These are phyloP conservation scores for Chrysoporthe austroafricana DNA, from an alignment of 2,329 filamentous ascomycete species.

Conservation along the genomic window DNA sequence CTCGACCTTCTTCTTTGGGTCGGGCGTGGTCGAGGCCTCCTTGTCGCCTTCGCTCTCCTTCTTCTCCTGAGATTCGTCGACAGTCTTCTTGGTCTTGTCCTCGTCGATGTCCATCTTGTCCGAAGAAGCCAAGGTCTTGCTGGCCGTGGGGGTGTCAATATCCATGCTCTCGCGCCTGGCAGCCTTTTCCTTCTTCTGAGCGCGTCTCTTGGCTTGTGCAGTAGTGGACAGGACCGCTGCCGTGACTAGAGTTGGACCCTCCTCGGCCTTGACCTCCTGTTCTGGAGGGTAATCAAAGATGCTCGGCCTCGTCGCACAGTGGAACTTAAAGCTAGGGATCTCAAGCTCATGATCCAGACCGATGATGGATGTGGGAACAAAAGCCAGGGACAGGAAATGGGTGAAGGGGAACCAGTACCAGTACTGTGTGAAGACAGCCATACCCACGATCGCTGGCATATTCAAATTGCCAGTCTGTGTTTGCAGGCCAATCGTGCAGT, in stretches of 20 bases:
- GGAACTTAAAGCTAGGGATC: slow-evolving; percentile 91
- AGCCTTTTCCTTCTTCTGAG: slow-evolving; percentile 90
- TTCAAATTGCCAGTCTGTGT: slow-evolving; percentile 98
- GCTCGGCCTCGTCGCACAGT: slow-evolving; percentile 91
- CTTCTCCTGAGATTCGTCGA: slow-evolving; percentile 62
- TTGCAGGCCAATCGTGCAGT: slow-evolving; percentile 97
- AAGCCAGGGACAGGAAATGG: slow-evolving; percentile 93
- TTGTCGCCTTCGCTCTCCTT: slow-evolving; percentile 63
- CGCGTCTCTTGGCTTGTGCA: slow-evolving; percentile 92
- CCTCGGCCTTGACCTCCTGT: slow-evolving; percentile 91
- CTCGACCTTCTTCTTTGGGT: slow-evolving; percentile 85
- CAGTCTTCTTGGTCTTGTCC: slow-evolving; percentile 57
- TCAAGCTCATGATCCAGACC: slow-evolving; percentile 92
- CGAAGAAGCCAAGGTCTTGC: slow-evolving; percentile 56
- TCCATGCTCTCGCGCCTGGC: slow-evolving; percentile 95
- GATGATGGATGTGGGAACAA: slow-evolving; percentile 96
- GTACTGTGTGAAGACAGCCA: slow-evolving; percentile 98
- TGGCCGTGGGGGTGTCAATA: slow-evolving; percentile 78
- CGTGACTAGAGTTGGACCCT: slow-evolving; percentile 90
- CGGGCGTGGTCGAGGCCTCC: slow-evolving; percentile 55
- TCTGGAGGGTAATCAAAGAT: slow-evolving; percentile 98
- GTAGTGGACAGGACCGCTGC: slow-evolving; percentile 96
- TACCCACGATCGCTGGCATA: slow-evolving; percentile 97
- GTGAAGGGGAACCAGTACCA: slow-evolving; percentile 99
- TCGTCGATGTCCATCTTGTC: slow-evolving; percentile 92